A percentile compares a stretch with the other conserved stretches of the same genome.
Evolutionary conservation across 306 rosid genomes (phyloP).

Genomic region (Ormosia semicastrata): DNA sequence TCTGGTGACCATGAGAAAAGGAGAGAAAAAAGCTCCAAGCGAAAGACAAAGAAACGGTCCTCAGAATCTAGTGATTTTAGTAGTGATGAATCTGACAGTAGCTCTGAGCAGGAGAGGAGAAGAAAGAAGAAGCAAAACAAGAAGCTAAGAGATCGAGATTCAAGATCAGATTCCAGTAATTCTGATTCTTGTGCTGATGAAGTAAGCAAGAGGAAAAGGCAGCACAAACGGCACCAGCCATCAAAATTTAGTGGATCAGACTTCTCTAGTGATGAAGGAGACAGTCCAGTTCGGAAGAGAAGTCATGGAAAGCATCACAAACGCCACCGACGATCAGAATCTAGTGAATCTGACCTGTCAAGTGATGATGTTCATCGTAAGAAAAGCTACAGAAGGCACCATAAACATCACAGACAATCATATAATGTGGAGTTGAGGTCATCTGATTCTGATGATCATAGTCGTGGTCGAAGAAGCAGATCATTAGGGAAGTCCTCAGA

Average conservation of each 20-base stretch:
- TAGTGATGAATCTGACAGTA: constrained; percentile 46
- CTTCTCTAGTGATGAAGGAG: constrained; percentile 44
- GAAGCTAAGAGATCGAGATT: constrained; percentile 44
- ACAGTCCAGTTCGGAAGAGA: constrained; percentile 29
- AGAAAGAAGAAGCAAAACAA: constrained; percentile 59
- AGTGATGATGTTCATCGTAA: constrained; percentile 31
- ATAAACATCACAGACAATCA: constrained; percentile 45
- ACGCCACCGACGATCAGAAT: constrained; percentile 43
- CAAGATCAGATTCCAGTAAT: constrained; percentile 51
- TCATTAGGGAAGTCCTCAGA: constrained; percentile 56
- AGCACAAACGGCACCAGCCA: constrained; percentile 27
- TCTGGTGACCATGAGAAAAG: constrained; percentile 57
- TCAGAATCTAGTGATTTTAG: constrained; percentile 50
- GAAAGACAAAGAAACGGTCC: constrained; percentile 50
- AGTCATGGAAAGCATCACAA: constrained; percentile 52
- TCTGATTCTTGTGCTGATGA: constrained; percentile 52
- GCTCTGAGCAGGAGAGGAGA: constrained; percentile 58
- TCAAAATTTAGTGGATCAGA: constrained; percentile 35
- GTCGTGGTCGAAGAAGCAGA: constrained; percentile 37
- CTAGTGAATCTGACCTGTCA: constrained; percentile 41
- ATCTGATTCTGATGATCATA: constrained; percentile 47
- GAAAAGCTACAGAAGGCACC: constrained; percentile 48
- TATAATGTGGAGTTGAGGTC: constrained; percentile 41
- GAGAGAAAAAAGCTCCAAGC: constrained; percentile 59
- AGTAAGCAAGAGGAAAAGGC: constrained; percentile 42